Conservation (phyloP, 495 filamentous ascomycete species). For the Articulospora tetracladia region DNA sequence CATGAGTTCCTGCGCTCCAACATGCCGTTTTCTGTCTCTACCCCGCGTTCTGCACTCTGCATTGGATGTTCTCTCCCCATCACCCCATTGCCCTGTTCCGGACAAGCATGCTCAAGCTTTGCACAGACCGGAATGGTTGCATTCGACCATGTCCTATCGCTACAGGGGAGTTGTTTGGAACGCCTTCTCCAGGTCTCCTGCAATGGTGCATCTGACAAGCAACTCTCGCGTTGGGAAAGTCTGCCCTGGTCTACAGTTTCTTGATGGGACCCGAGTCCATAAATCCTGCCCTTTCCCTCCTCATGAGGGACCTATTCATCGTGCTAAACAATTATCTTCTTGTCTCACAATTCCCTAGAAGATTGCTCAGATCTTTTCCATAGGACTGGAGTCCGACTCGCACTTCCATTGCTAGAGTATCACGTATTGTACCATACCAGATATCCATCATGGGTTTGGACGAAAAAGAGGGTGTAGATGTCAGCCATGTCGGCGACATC, state of each 20-base stretch:
- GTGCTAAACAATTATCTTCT: neutral
- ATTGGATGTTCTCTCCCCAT: neutral
- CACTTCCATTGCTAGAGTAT: no score
- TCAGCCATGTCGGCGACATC: slow-evolving; percentile 20
- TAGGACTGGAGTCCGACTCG: no score
- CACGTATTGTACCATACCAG: no score
- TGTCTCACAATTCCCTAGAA: neutral
- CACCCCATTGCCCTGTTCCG: slow-evolving; percentile 4
- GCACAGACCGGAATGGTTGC: neutral
- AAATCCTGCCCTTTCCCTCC: neutral
- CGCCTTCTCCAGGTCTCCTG: neutral
- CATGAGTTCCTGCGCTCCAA: neutral
- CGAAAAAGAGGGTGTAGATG: slow-evolving; percentile 22
- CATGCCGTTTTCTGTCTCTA: neutral
- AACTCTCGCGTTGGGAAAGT: neutral
- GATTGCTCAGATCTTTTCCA: no score
- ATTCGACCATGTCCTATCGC: neutral
- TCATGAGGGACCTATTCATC: neutral
- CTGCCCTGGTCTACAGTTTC: neutral
- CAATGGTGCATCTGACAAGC: neutral
- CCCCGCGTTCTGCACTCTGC: slow-evolving; percentile 12
- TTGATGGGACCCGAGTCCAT: neutral
- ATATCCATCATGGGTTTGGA: slow-evolving; percentile 21
- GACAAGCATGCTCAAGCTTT: neutral
- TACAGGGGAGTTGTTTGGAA: neutral